These are phyloP conservation scores for Berberis vulgaris DNA, from an alignment of 164 flowering plant genomes.

Conservation along the genomic window DNA sequence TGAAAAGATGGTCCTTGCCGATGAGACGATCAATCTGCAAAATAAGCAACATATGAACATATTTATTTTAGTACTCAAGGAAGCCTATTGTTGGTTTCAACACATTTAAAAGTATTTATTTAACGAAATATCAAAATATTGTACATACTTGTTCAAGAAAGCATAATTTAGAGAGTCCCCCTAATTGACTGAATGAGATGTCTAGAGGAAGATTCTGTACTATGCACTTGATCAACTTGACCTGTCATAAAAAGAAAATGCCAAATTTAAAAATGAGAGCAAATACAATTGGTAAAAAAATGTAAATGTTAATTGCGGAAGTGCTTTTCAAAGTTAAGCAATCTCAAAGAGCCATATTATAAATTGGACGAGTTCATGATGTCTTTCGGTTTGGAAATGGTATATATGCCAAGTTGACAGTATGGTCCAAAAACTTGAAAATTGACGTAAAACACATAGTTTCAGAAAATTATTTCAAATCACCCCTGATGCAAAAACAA, in stretches of 20 bases:
- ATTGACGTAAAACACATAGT: no score
- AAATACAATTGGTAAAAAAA: background rate
- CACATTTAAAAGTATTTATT: no score
- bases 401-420: no score
- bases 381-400: no score
- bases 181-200: slow-evolving; percentile 67
- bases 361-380: background rate
- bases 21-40: slow-evolving; percentile 60
- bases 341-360: background rate
- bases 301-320: background rate
- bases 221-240: slow-evolving; percentile 64
- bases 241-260: slow-evolving; percentile 34
- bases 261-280: background rate
- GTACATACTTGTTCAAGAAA: slow-evolving; percentile 61
- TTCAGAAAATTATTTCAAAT: no score
- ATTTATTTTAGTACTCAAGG: background rate
- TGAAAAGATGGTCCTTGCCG: slow-evolving; percentile 72
- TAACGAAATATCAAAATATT: background rate
- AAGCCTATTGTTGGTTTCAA: background rate
- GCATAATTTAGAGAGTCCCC: slow-evolving; percentile 57
- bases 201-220: slow-evolving; percentile 52
- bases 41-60: background rate
- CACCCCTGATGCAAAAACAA: no score
- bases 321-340: background rate
- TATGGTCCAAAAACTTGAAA: no score